Evolutionary conservation across 2,329 filamentous ascomycete species (phyloP).

Genomic region (Fusarium tupiense): DNA sequence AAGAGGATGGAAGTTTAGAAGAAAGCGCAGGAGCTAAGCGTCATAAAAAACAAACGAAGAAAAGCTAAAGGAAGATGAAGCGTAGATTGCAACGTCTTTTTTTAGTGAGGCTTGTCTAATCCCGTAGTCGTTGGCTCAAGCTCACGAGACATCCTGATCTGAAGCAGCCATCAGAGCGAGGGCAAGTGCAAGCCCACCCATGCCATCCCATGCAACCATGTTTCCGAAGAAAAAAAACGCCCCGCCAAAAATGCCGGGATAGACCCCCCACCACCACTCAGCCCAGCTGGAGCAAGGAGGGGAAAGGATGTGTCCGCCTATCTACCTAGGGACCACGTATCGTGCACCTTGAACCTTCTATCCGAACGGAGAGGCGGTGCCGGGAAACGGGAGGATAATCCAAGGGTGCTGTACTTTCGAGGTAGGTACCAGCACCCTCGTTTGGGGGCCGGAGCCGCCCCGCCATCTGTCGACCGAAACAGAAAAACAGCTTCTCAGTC

Average conservation of each 20-base stretch:
- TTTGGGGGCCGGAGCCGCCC: slow-evolving; percentile 28
- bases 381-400: background rate
- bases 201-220: slow-evolving; percentile 19
- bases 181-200: slow-evolving; percentile 5
- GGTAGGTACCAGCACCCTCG: slow-evolving; percentile 1
- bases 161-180: slow-evolving; percentile 10
- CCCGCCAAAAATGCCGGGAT: slow-evolving; percentile 21
- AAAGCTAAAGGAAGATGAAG: background rate
- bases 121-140: slow-evolving; percentile 6
- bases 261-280: slow-evolving; percentile 16
- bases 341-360: background rate
- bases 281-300: background rate
- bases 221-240: slow-evolving; percentile 18
- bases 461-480: slow-evolving; percentile 32
- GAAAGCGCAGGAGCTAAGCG: background rate
- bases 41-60: slow-evolving; percentile 2
- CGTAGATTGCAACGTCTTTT: slow-evolving; percentile 20
- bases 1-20: slow-evolving; percentile 9
- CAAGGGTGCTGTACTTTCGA: background rate
- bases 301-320: background rate
- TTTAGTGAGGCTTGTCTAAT: slow-evolving; percentile 37
- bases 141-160: slow-evolving; percentile 29
- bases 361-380: background rate
- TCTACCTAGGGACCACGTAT: background rate
- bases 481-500: slow-evolving; percentile 24